Percentiles rank a stretch among this genome's conserved stretches.
phyloP scores from a whole-genome alignment of 2,329 filamentous ascomycete species.

The Neofusicoccum sp. region DNA sequence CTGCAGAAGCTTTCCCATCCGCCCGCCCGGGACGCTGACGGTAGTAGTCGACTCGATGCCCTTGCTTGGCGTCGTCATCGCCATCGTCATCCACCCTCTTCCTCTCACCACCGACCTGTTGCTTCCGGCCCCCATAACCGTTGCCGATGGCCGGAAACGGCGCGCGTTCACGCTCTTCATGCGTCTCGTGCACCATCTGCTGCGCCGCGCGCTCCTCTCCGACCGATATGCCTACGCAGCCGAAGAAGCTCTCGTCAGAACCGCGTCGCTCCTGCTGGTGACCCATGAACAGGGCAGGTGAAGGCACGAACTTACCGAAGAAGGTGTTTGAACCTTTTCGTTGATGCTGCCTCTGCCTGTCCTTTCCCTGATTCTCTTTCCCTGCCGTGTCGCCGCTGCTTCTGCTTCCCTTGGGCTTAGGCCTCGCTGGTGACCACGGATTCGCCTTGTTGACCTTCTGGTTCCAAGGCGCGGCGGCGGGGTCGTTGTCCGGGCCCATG shows the following conservation, averaged over 20 bases:
- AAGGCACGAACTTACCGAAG: conserved; percentile 7
- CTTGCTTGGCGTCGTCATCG: not conserved
- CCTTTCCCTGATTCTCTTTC: not conserved
- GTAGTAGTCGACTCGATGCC: not conserved
- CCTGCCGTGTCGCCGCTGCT: not conserved
- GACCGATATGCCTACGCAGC: conserved; percentile 6
- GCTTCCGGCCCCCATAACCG: not conserved
- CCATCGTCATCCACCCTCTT: not conserved
- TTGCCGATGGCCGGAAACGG: not conserved
- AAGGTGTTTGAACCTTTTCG: not conserved
- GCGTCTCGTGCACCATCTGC: not conserved
- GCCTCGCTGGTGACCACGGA: not conserved
- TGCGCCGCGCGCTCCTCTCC: not conserved
- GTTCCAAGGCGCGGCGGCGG: not conserved
- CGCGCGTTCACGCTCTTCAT: not conserved
- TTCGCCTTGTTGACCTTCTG: conserved; percentile 2
- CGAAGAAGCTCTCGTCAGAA: conserved; percentile 11
- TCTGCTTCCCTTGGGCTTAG: too few relatives aligned
- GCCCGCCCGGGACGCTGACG: not conserved
- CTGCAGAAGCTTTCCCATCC: not conserved
- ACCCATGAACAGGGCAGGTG: not conserved
- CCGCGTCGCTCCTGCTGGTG: not conserved
- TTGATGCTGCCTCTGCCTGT: not conserved
- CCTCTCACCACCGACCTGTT: not conserved
- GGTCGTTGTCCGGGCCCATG: not conserved